phyloP scores from a whole-genome alignment of 2,329 filamentous ascomycete species.

The Colletotrichum nymphaeae region DNA sequence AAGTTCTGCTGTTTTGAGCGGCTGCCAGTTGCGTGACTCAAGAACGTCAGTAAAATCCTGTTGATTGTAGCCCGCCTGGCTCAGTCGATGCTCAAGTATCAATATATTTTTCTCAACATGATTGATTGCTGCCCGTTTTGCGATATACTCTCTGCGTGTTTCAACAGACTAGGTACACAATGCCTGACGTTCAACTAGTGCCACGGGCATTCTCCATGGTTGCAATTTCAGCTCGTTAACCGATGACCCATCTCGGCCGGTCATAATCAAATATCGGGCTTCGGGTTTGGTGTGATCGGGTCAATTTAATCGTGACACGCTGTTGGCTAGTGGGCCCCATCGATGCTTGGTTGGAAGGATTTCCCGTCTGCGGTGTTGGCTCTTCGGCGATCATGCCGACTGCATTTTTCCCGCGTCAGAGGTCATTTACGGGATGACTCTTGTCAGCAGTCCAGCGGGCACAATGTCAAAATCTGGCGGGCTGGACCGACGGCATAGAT shows the following conservation, averaged over 20 bases:
- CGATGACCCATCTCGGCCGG: neutral
- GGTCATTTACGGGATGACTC: neutral
- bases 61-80: no score
- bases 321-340: slow-evolving; percentile 2
- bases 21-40: no score
- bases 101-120: no score
- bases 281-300: neutral
- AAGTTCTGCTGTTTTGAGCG: no score
- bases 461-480: neutral
- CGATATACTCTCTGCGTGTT: no score
- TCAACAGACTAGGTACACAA: no score
- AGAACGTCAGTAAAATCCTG: no score
- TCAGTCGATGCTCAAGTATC: no score
- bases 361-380: neutral
- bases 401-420: neutral
- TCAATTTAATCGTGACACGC: slow-evolving; percentile 1
- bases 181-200: no score
- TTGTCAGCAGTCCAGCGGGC: neutral
- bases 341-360: neutral
- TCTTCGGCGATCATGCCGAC: neutral
- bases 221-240: no score
- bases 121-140: no score
- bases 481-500: neutral
- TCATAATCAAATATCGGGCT: neutral
- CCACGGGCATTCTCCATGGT: no score